Conservation (phyloP, 1,139 yeast genomes). For the Magnusiomyces tetraspermus region DNA sequence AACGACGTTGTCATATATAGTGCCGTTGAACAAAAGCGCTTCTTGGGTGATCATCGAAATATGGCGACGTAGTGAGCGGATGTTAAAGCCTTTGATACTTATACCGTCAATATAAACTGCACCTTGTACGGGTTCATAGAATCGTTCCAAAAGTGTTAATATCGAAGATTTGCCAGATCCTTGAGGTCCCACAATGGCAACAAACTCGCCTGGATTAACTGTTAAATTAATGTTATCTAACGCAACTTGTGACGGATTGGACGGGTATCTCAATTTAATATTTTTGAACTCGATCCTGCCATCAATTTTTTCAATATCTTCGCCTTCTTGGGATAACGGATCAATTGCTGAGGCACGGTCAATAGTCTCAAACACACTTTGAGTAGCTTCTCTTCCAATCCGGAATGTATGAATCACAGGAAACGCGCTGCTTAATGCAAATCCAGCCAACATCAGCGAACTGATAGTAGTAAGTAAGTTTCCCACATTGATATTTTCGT, state of each 20-base stretch:
- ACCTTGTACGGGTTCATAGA: constrained; percentile 57
- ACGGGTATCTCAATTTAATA: constrained; percentile 71
- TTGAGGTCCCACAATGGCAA: constrained; percentile 92
- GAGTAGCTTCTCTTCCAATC: constrained; percentile 35
- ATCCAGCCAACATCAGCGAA: constrained; percentile 37
- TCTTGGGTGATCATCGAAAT: constrained; percentile 87
- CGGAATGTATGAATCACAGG: constrained; percentile 35
- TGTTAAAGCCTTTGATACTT: constrained; percentile 51
- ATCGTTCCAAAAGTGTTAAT: constrained; percentile 60
- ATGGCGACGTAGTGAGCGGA: constrained; percentile 59
- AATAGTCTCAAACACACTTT: constrained; percentile 36
- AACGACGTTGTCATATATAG: constrained; percentile 67
- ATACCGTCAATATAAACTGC: constrained; percentile 56
- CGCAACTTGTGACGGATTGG: constrained; percentile 63
- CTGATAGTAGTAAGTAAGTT: constrained; percentile 32
- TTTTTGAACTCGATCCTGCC: constrained; percentile 52
- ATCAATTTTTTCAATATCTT: constrained; percentile 13
- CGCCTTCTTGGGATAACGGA: constrained; percentile 27
- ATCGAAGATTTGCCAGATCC: constrained; percentile 90
- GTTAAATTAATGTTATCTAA: constrained; percentile 53
- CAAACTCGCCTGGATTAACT: constrained; percentile 64
- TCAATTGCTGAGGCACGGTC: constrained; percentile 35
- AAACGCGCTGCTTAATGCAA: constrained; percentile 35
- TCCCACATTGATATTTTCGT: constrained; percentile 30
- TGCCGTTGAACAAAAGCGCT: constrained; percentile 73